These are phyloP conservation scores for Phialophora verrucosa DNA, from an alignment of 2,329 filamentous ascomycete genomes.

Conservation along the genomic window DNA sequence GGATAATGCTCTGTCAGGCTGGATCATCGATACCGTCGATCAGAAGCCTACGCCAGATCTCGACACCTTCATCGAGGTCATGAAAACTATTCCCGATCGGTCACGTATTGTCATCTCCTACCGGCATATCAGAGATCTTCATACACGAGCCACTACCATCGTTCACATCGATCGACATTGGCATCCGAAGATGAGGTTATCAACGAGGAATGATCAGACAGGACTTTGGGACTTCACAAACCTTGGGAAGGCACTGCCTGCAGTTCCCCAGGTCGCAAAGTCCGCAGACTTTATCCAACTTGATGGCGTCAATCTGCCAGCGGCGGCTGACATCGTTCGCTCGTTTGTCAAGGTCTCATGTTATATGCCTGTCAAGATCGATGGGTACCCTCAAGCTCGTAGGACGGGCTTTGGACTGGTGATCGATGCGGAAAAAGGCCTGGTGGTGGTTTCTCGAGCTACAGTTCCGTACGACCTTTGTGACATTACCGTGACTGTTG, in stretches of 20 bases:
- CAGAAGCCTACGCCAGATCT: slow-evolving; percentile 89
- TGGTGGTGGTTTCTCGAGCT: slow-evolving; percentile 91
- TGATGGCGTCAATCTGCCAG: slow-evolving; percentile 83
- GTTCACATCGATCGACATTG: slow-evolving; percentile 94
- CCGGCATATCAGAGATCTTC: slow-evolving; percentile 91
- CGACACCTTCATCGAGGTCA: slow-evolving; percentile 85
- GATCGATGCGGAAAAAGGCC: slow-evolving; percentile 94
- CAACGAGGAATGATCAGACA: slow-evolving; percentile 84
- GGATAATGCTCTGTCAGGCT: slow-evolving; percentile 86
- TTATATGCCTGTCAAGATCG: slow-evolving; percentile 92
- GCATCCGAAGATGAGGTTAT: slow-evolving; percentile 92
- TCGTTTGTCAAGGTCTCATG: slow-evolving; percentile 95
- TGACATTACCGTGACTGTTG: slow-evolving; percentile 94
- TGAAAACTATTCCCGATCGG: slow-evolving; percentile 80
- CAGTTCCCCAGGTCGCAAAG: slow-evolving; percentile 71
- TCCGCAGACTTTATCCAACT: slow-evolving; percentile 92
- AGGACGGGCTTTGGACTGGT: slow-evolving; percentile 96
- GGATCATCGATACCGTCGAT: slow-evolving; percentile 91
- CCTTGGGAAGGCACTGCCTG: slow-evolving; percentile 78
- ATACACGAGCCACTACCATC: slow-evolving; percentile 91
- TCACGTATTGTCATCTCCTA: slow-evolving; percentile 91
- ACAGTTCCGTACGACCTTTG: slow-evolving; percentile 96
- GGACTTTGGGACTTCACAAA: slow-evolving; percentile 95
- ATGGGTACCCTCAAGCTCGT: slow-evolving; percentile 93
- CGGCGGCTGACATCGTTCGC: slow-evolving; percentile 89